A percentile compares a stretch with the other conserved stretches of the same genome.
Evolutionary conservation across 1,284 basidiomycete genomes (phyloP).

Genomic region (Cutaneotrichosporon sp.): DNA sequence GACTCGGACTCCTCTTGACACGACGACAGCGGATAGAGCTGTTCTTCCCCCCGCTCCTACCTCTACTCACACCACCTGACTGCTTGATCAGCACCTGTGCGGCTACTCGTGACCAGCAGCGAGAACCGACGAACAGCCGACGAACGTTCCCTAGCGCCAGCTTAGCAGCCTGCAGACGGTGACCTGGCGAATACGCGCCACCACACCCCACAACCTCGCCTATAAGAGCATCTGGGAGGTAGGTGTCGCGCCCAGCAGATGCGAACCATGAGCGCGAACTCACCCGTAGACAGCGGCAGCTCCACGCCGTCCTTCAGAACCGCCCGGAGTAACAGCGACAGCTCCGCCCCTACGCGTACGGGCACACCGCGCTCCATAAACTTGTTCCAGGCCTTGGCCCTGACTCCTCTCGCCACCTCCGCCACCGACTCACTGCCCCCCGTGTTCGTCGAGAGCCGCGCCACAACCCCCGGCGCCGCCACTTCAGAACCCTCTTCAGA

Average conservation of each 20-base stretch:
- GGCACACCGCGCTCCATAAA: not conserved
- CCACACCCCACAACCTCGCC: not conserved
- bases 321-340: not conserved
- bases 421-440: not conserved
- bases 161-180: not conserved
- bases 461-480: not conserved
- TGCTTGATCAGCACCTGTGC: not conserved
- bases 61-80: conserved; percentile 1
- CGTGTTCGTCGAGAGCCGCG: not conserved
- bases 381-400: not conserved
- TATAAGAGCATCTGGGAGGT: not conserved
- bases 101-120: not conserved
- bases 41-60: no score
- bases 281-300: not conserved
- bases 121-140: not conserved
- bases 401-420: not conserved
- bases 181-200: no score
- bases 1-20: not conserved
- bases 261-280: not conserved
- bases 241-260: not conserved
- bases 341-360: not conserved
- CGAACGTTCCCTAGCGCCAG: not conserved
- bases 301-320: not conserved
- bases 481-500: no score
- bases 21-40: no score